A percentile compares a stretch with the other conserved stretches of the same genome.
These are phyloP conservation scores for Solanum bulbocastanum DNA, from an alignment of 257 asterid genomes.

Conservation along the genomic window DNA sequence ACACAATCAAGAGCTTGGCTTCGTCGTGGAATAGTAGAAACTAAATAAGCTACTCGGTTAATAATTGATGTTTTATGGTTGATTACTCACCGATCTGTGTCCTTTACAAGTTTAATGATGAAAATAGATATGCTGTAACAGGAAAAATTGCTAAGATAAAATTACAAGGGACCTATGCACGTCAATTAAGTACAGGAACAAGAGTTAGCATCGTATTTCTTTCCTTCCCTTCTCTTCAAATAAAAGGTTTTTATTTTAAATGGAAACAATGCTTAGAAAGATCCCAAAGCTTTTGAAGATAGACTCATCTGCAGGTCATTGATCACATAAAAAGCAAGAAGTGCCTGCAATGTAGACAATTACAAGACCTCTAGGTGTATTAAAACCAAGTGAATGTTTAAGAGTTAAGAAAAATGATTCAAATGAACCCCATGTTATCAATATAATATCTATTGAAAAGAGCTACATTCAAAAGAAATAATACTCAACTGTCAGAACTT, in stretches of 20 bases:
- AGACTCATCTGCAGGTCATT: constrained; percentile 72
- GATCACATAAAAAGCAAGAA: constrained; percentile 77
- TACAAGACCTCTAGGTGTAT: neutral
- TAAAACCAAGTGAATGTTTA: neutral
- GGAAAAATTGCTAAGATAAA: neutral
- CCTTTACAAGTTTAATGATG: neutral
- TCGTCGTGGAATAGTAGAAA: neutral
- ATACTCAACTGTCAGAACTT: constrained; percentile 77
- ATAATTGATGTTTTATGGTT: neutral
- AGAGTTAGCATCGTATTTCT: neutral
- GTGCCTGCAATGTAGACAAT: constrained; percentile 29
- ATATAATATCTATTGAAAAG: neutral
- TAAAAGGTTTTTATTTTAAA: neutral
- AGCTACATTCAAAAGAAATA: neutral
- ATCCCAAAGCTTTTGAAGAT: constrained; percentile 80
- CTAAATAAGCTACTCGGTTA: neutral
- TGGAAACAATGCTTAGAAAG: neutral
- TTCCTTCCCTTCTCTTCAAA: neutral
- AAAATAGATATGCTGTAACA: neutral
- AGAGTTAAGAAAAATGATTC: neutral
- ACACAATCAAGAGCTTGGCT: neutral
- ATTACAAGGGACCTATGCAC: constrained; percentile 45
- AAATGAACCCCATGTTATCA: neutral
- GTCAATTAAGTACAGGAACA: neutral
- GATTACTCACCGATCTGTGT: neutral